Evolutionary conservation across 768 basidiomycete species (phyloP).

Genomic region (Russula earlei): DNA sequence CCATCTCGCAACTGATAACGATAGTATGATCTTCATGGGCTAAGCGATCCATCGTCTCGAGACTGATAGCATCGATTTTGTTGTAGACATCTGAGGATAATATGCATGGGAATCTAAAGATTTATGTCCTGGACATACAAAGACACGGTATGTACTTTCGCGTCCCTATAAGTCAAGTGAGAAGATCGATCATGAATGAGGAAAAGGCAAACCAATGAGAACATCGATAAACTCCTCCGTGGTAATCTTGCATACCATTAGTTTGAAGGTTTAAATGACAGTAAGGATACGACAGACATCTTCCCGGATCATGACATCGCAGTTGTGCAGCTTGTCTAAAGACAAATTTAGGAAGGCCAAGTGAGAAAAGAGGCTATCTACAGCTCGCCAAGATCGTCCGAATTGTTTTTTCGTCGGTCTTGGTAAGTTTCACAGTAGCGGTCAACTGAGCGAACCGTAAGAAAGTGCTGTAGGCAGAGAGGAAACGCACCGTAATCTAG

Average conservation of each 20-base stretch:
- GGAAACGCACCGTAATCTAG: conserved; percentile 58
- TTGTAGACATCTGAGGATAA: conserved; percentile 74
- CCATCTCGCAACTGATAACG: conserved; percentile 96
- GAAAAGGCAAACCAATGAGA: conserved; percentile 57
- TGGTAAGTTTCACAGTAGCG: conserved; percentile 86
- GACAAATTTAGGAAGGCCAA: conserved; percentile 4
- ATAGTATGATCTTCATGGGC: conserved; percentile 75
- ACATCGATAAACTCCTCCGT: conserved; percentile 98
- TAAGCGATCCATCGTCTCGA: conserved; percentile 75
- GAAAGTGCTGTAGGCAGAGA: neutral
- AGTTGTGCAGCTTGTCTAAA: conserved; percentile 81
- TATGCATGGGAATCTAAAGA: neutral
- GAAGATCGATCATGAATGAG: neutral
- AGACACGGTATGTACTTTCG: conserved; percentile 94
- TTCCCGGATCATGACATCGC: conserved; percentile 97
- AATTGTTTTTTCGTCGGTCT: conserved; percentile 92
- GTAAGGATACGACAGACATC: conserved; percentile 48
- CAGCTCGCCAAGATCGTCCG: conserved; percentile 86
- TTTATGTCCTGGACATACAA: conserved; percentile 39
- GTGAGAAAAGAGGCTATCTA: conserved; percentile 24
- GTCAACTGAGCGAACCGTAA: conserved; percentile 48
- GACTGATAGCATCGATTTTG: conserved; percentile 85
- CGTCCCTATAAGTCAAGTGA: conserved; percentile 43
- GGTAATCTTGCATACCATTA: conserved; percentile 52
- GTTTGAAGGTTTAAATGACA: conserved; percentile 5